phyloP scores from a whole-genome alignment of 495 filamentous ascomycete species.

The Penicillium goetzii region DNA sequence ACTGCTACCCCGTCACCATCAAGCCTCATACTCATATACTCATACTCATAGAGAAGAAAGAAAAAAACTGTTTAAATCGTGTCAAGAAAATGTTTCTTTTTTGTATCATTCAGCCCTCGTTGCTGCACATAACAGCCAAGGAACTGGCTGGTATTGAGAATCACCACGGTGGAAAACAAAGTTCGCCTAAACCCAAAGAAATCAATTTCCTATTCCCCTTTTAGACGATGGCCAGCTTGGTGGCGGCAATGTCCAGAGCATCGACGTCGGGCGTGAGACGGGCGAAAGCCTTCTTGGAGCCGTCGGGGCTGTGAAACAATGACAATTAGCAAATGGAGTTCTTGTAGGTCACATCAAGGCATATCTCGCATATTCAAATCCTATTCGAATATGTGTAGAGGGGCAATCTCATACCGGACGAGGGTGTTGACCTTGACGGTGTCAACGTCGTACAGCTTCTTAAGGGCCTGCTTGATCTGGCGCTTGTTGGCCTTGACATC shows the following conservation, averaged over 20 bases:
- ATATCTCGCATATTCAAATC: not conserved
- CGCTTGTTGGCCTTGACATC: constrained; percentile 99
- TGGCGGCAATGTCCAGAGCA: constrained; percentile 98
- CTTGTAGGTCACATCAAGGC: not conserved
- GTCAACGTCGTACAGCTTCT: constrained; percentile 99
- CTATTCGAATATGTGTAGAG: not conserved
- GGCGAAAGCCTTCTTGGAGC: constrained; percentile 97
- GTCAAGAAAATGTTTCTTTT: constrained; percentile 42
- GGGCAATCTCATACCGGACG: constrained; percentile 72
- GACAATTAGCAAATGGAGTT: constrained; percentile 20
- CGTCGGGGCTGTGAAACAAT: constrained; percentile 70
- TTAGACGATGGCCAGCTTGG: constrained; percentile 98
- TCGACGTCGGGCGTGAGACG: constrained; percentile 95
- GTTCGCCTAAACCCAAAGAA: constrained; percentile 49
- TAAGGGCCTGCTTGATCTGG: constrained; percentile 97
- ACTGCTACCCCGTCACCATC: not conserved
- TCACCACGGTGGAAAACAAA: constrained; percentile 50
- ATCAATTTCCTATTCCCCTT: constrained; percentile 31
- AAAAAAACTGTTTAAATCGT: constrained; percentile 19
- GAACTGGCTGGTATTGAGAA: constrained; percentile 49
- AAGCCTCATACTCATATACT: not conserved
- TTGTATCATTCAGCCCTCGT: constrained; percentile 52
- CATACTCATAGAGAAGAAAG: not conserved
- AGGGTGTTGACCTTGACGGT: constrained; percentile 98
- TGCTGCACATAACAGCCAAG: constrained; percentile 41